Base-by-base conservation (phyloP, 164 flowering plant species). In the Nymphaea thermarum region DNA sequence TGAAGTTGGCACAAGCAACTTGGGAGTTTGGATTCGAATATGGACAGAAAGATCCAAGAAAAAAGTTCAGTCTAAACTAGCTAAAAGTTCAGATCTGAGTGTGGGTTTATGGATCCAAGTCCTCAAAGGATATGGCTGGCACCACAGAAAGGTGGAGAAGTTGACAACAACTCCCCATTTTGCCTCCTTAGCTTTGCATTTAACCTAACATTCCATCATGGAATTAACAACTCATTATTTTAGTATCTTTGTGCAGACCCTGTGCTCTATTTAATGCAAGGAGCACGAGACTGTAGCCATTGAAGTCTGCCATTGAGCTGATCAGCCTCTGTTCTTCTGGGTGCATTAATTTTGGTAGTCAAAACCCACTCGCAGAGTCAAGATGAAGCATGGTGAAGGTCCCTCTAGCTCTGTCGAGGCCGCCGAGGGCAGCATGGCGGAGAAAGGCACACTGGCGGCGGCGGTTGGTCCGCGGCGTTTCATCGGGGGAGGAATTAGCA, bases 401-500 rank as follows among this genome's bases (percentile, higher is more conserved):
- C 25, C 67, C 3, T 36, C 85, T 2, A 70, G 82, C 0, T 64
- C 75, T 14, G 71, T 84, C 64, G 78, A 79, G 42, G 73, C 82
- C 42, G 73, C 71, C 2, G 86, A 81, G 53, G 16, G 86, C 3
- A 80, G 79, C 75, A 25, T 44, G 25, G 67, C 62, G 16, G 81
- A 68, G 3, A 66, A 70, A 3, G 81, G 72, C 62, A 78, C 77
- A 47, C 82, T 82, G 75, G 78, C 81, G 4, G 71, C 77, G 3
- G 44, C 74, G 3, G 71, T 44, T 11, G 66, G 67, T 43, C 36
- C 76, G 41, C 41, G 61, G 8, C 62, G 42, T 60, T 65, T 60
- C 64, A 44, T 44, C 25, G 75, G 65, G 67, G 79, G 77, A 16
- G 83, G 86, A 15, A 66, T 71, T 76, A 84, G 75, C 75, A 83